Evolutionary conservation across 805 yeast species (phyloP).

Genomic region (Candida argentea): DNA sequence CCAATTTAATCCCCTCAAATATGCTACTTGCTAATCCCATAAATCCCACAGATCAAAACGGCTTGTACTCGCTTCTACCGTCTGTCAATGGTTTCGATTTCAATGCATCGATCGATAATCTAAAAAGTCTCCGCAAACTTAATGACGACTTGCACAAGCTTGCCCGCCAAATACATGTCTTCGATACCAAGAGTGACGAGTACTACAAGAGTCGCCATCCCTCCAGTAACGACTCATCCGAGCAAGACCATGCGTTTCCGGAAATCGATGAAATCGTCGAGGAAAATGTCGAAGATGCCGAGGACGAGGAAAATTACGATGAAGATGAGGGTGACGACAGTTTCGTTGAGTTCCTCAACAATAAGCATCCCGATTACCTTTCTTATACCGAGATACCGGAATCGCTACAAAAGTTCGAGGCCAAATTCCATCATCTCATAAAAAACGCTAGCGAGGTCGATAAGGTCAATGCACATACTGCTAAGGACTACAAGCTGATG

Average conservation of each 20-base stretch:
- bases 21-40: slow-evolving; percentile 39
- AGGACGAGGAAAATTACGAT: slow-evolving; percentile 1
- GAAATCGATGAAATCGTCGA: background rate
- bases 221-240: background rate
- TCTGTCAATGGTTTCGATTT: slow-evolving; percentile 29
- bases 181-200: slow-evolving; percentile 15
- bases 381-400: slow-evolving; percentile 20
- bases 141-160: slow-evolving; percentile 26
- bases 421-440: slow-evolving; percentile 22
- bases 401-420: slow-evolving; percentile 23
- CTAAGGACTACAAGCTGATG: slow-evolving; percentile 29
- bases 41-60: slow-evolving; percentile 43
- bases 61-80: slow-evolving; percentile 41
- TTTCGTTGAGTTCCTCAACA: background rate
- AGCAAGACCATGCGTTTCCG: background rate
- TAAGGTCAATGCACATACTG: slow-evolving; percentile 23
- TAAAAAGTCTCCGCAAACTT: slow-evolving; percentile 20
- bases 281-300: slow-evolving; percentile 1
- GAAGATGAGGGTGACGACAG: slow-evolving; percentile 3
- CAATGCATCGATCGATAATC: slow-evolving; percentile 18
- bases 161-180: slow-evolving; percentile 22
- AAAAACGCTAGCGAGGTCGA: slow-evolving; percentile 26
- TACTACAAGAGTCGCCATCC: slow-evolving; percentile 3
- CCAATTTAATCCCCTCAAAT: slow-evolving; percentile 35
- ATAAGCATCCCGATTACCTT: slow-evolving; percentile 4